Percentiles rank a stretch among this genome's conserved stretches.
Conservation (phyloP, 225 moss, liverwort and hornwort species). For the Ulota crispa region DNA sequence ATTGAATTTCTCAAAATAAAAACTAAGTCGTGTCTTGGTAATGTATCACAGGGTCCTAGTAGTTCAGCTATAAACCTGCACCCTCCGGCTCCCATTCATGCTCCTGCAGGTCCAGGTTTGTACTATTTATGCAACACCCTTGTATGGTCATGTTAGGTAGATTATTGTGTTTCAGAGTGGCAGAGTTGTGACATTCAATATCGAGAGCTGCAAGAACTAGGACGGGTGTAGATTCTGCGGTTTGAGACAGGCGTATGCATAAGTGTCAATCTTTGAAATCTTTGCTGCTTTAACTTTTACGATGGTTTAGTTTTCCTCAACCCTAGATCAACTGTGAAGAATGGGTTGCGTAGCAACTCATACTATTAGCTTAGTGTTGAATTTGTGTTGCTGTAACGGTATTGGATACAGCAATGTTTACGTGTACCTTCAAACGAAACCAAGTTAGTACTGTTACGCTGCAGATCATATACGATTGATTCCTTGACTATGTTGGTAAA, state of each 20-base stretch:
- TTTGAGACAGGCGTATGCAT: not conserved
- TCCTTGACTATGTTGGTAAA: not conserved
- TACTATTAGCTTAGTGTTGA: not conserved
- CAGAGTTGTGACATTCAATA: not conserved
- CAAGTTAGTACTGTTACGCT: not conserved
- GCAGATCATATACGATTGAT: not conserved
- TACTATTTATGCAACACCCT: not conserved
- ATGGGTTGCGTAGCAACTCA: not conserved
- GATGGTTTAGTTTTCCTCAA: not conserved
- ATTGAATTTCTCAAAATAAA: not conserved
- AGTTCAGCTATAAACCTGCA: slow-evolving; percentile 45
- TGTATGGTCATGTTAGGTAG: not conserved
- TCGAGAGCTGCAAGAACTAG: not conserved
- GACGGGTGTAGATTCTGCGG: too few relatives aligned
- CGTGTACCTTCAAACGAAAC: not conserved
- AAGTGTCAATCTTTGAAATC: not conserved
- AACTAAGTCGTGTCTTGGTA: not conserved
- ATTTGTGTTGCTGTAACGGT: not conserved
- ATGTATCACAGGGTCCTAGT: slow-evolving; percentile 45
- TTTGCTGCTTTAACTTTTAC: not conserved
- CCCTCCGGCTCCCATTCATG: slow-evolving; percentile 67
- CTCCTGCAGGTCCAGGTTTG: slow-evolving; percentile 67
- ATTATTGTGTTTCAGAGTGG: not conserved
- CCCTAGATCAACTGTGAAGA: not conserved
- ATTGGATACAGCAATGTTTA: not conserved